Percentiles rank a stretch among this genome's conserved stretches.
Evolutionary conservation across 805 yeast species (phyloP).

Genomic region (Gaillardinia entomophila): DNA sequence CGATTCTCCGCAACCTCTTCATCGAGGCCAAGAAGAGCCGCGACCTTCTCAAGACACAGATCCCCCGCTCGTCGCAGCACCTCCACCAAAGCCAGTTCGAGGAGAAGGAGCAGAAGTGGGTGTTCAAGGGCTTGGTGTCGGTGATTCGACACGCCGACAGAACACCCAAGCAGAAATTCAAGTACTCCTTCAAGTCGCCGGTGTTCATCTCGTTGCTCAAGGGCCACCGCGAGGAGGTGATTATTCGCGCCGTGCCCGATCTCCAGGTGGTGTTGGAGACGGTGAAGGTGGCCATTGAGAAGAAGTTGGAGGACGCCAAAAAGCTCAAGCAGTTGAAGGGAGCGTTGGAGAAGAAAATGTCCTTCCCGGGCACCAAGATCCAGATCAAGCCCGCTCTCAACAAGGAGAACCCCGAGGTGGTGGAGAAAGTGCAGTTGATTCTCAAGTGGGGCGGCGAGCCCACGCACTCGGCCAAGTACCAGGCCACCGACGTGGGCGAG

Average conservation of each 20-base stretch:
- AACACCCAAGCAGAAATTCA: constrained; percentile 97
- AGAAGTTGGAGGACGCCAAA: constrained; percentile 70
- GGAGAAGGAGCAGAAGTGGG: constrained; percentile 87
- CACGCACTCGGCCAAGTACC: constrained; percentile 93
- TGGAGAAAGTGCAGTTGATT: constrained; percentile 93
- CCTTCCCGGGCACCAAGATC: constrained; percentile 92
- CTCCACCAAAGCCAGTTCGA: constrained; percentile 37
- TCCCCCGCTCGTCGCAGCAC: constrained; percentile 27
- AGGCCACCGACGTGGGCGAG: constrained; percentile 92
- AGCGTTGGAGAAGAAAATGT: constrained; percentile 84
- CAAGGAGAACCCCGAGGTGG: constrained; percentile 53
- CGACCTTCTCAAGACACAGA: constrained; percentile 32
- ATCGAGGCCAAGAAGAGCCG: constrained; percentile 43
- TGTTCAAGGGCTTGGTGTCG: constrained; percentile 84
- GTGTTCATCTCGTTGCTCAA: constrained; percentile 80
- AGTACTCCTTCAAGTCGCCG: constrained; percentile 87
- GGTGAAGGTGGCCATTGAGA: constrained; percentile 73
- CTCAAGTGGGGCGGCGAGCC: constrained; percentile 99
- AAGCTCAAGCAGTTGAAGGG: constrained; percentile 71
- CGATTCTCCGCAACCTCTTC: constrained; percentile 71
- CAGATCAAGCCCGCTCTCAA: constrained; percentile 86
- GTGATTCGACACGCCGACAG: constrained; percentile 97
- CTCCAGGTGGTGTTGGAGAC: constrained; percentile 81
- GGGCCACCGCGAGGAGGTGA: constrained; percentile 94
- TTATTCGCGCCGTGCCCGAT: constrained; percentile 84